Conservation (phyloP, 2,329 filamentous ascomycete genomes). For the Polytolypa hystricis region DNA sequence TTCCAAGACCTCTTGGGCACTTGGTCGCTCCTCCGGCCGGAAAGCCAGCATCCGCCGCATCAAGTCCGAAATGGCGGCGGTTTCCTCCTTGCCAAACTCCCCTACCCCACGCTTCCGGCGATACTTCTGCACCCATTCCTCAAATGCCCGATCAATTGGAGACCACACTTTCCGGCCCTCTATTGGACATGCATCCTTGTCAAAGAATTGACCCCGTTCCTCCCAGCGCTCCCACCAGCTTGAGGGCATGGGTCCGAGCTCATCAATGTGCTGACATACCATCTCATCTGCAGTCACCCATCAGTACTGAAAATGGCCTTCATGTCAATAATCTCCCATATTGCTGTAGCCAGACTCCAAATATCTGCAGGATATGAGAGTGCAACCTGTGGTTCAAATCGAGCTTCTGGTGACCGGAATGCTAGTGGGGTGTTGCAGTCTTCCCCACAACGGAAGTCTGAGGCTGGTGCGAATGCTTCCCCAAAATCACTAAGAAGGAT, state of each 20-base stretch:
- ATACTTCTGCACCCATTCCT: conserved; percentile 11
- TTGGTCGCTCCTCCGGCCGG: conserved; percentile 5
- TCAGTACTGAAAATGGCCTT: conserved; percentile 13
- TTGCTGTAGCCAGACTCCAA: conserved; percentile 18
- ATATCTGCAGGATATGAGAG: conserved; percentile 19
- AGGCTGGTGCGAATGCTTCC: conserved; percentile 19
- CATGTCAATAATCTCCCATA: conserved; percentile 21
- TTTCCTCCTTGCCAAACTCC: conserved; percentile 5
- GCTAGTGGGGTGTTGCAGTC: conserved; percentile 15
- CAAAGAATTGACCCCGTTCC: conserved; percentile 10
- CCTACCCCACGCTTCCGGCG: conserved; percentile 9
- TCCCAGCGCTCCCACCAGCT: conserved; percentile 15
- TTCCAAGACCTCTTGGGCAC: conserved; percentile 4
- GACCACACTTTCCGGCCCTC: conserved; percentile 12
- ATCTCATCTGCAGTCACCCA: conserved; percentile 7
- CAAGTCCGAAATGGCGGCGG: conserved; percentile 2
- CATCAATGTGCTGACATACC: conserved; percentile 11
- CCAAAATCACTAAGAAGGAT: conserved; percentile 23
- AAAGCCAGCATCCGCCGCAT: conserved; percentile 6
- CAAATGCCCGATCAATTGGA: conserved; percentile 12
- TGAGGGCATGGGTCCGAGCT: conserved; percentile 12
- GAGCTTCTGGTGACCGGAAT: conserved; percentile 16
- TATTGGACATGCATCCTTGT: conserved; percentile 8
- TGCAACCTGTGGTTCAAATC: conserved; percentile 13
- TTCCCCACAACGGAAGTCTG: conserved; percentile 14